Evolutionary conservation across 2,329 filamentous ascomycete genomes (phyloP), one percentile per base, ranked within the genome.

Genomic region (Xylaria multiplex): DNA sequence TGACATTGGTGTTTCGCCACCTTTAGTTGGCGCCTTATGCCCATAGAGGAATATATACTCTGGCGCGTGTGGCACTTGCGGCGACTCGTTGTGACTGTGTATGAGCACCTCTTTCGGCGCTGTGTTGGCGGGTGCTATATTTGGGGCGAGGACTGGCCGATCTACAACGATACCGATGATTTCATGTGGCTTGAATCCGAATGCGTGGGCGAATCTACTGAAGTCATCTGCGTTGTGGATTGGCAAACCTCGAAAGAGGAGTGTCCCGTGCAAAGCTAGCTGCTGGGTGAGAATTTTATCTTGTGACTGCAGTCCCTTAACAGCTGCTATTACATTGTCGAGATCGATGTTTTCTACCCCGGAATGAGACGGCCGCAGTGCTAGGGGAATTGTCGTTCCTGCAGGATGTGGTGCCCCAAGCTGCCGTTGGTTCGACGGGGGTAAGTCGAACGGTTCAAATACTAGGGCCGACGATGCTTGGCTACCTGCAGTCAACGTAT

Each of bases 81-180:
- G 81, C 0, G 81, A 84, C 67, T 85, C 83, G 65, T 85, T 85
- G 73, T 85, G 83, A 68, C 79, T 84, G 70, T 83, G 84, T 46
- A 85, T 83, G 7, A 80, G 74, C 0, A 83, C 80, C 55, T 82
- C 78, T 67, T 82, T 82, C 1, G 82, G 81, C 2, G 81, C 77
- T 70, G 84, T 81, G 62, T 84, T 85, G 3, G 83, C 83, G 0
- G 82, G 82, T 2, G 71, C 64, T 16, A 73, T 65, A 30, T 73
- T 73, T 5, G 71, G 70, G 2, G 71, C 71, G 22, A 72, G 69
- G 11, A 70, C 19, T 45, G 82, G 82, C 48, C 83, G 73, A 53
- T 83, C 75, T 6, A 84, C 81, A 0, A 84, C 81, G 50, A 84
- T 84, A 0, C 83, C 83, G 55, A 85, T 85, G 62, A 83, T 83